phyloP scores from a whole-genome alignment of 192 early-diverging fungal species.

The Ambispora gerdemannii region DNA sequence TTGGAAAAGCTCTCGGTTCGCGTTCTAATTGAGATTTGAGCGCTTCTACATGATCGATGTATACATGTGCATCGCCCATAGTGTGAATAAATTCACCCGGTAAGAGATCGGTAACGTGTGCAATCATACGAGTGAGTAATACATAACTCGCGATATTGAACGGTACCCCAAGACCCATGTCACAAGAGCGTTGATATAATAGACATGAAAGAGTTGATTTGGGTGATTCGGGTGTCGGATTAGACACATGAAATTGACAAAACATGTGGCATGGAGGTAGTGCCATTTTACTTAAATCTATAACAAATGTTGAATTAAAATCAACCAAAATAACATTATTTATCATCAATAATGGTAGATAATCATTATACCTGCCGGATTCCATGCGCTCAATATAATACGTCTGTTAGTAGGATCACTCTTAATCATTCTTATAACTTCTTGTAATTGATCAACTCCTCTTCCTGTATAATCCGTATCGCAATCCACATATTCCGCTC shows the following conservation, averaged over 20 bases:
- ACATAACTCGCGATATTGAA: slow-evolving; percentile 99
- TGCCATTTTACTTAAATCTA: slow-evolving; percentile 86
- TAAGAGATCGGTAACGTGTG: slow-evolving; percentile 76
- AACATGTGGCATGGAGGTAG: slow-evolving; percentile 98
- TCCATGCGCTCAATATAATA: slow-evolving; percentile 96
- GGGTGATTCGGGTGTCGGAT: slow-evolving; percentile 47
- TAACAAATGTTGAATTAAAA: background rate
- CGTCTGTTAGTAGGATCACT: slow-evolving; percentile 84
- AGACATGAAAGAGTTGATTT: slow-evolving; percentile 77
- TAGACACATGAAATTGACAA: slow-evolving; percentile 94
- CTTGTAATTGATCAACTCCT: slow-evolving; percentile 90
- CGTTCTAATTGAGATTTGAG: slow-evolving; percentile 75
- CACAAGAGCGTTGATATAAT: slow-evolving; percentile 93
- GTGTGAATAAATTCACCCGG: slow-evolving; percentile 87
- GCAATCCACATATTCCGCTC: slow-evolving; percentile 79
- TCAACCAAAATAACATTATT: background rate
- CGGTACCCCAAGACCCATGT: slow-evolving; percentile 95
- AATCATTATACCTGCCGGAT: slow-evolving; percentile 72
- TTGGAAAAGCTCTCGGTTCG: slow-evolving; percentile 80
- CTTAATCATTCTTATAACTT: slow-evolving; percentile 83
- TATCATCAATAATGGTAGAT: background rate
- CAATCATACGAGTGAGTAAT: slow-evolving; percentile 84
- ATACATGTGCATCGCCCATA: slow-evolving; percentile 96
- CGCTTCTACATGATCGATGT: slow-evolving; percentile 86
- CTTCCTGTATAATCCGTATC: slow-evolving; percentile 84